A percentile compares a stretch with the other conserved stretches of the same genome.
Evolutionary conservation across 2,329 filamentous ascomycete genomes (phyloP).

Genomic region (Alternaria dauci): DNA sequence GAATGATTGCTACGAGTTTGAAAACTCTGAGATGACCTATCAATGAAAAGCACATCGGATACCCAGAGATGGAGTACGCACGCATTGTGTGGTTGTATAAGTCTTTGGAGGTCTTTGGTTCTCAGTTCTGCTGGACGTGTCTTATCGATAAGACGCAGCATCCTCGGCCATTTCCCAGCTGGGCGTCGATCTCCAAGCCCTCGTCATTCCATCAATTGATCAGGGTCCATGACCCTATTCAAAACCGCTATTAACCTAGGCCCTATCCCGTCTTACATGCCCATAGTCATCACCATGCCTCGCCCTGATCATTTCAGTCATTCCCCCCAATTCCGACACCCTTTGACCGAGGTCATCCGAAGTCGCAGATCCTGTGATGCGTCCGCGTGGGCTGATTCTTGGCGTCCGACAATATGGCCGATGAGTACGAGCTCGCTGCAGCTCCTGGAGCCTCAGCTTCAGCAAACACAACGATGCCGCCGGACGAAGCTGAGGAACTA

Average conservation of each 20-base stretch:
- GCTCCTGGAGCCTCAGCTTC: slow-evolving; percentile 9
- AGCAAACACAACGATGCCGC: slow-evolving; percentile 17
- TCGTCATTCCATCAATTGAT: not conserved
- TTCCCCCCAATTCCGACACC: not conserved
- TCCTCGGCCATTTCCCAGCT: not conserved
- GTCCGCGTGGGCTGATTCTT: slow-evolving; percentile 18
- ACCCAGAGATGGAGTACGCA: not conserved
- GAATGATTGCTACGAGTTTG: not conserved
- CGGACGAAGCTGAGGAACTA: slow-evolving; percentile 13
- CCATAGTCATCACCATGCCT: not conserved
- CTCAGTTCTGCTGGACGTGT: not conserved
- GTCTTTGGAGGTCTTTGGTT: no score
- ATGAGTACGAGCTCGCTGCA: slow-evolving; percentile 22
- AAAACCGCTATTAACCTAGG: not conserved
- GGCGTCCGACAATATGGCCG: slow-evolving; percentile 24
- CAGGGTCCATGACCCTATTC: slow-evolving; percentile 8
- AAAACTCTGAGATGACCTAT: not conserved
- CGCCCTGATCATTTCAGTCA: not conserved
- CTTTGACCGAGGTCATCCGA: slow-evolving; percentile 7
- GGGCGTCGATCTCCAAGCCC: slow-evolving; percentile 5
- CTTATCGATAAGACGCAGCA: slow-evolving; percentile 18
- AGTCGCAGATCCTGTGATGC: slow-evolving; percentile 18
- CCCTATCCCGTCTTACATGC: not conserved
- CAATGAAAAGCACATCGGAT: not conserved
- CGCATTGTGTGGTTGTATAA: not conserved